Percentiles rank a stretch among this genome's conserved stretches.
These are phyloP conservation scores for Sarocladium oryzae DNA, from an alignment of 2,329 filamentous ascomycete species.

Conservation along the genomic window DNA sequence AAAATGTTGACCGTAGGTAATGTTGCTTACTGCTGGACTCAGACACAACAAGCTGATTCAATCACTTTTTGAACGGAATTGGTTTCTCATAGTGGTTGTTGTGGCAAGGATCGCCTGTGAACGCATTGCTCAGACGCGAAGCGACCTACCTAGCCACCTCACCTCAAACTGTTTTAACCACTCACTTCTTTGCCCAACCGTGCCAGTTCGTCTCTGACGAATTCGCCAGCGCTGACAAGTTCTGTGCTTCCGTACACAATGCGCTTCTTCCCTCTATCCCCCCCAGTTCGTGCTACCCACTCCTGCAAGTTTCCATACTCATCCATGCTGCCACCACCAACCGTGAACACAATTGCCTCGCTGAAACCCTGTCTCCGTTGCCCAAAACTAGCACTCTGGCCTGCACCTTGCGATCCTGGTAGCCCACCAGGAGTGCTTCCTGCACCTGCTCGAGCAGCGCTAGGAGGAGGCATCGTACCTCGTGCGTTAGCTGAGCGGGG, in stretches of 20 bases:
- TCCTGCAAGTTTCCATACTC: slow-evolving; percentile 97
- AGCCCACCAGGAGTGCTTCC: slow-evolving; percentile 38
- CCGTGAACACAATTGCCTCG: slow-evolving; percentile 89
- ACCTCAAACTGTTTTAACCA: too few species aligned
- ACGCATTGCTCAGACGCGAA: too few species aligned
- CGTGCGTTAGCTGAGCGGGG: slow-evolving; percentile 88
- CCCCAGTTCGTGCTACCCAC: slow-evolving; percentile 76
- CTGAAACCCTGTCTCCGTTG: slow-evolving; percentile 84
- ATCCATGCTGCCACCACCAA: slow-evolving; percentile 96
- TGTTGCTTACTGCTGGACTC: too few species aligned
- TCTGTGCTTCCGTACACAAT: slow-evolving; percentile 95
- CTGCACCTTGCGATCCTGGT: slow-evolving; percentile 45
- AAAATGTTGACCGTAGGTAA: too few species aligned
- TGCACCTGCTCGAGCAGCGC: slow-evolving; percentile 42
- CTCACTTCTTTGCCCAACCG: slow-evolving; percentile 53
- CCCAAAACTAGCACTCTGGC: slow-evolving; percentile 79
- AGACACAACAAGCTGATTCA: too few species aligned
- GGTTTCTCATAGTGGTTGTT: too few species aligned
- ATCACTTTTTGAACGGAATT: too few species aligned
- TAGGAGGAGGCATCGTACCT: slow-evolving; percentile 81
- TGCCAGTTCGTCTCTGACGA: slow-evolving; percentile 58
- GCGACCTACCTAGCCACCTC: too few species aligned
- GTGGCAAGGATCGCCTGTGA: too few species aligned
- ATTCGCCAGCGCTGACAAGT: slow-evolving; percentile 62
- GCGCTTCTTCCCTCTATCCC: slow-evolving; percentile 62